phyloP scores from a whole-genome alignment of 1,284 basidiomycete genomes.

The Malassezia caprae region DNA sequence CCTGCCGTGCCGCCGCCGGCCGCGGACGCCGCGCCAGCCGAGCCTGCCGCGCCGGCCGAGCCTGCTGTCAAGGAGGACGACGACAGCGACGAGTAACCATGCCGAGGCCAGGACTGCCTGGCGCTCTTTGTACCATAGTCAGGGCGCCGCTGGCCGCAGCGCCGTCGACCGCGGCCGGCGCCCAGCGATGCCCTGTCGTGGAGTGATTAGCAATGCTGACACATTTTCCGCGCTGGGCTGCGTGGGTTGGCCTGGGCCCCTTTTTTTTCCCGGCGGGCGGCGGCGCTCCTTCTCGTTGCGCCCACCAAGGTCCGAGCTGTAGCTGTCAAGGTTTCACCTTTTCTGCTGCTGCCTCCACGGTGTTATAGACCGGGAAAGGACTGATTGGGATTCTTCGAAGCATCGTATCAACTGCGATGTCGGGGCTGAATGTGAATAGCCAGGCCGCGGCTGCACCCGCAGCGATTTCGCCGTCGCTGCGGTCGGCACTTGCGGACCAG shows the following conservation, averaged over 20 bases:
- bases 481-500: constrained; percentile 24
- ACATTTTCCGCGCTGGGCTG: not conserved
- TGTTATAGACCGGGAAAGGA: not conserved
- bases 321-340: not conserved
- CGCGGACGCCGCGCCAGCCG: not conserved
- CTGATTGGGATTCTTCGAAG: not conserved
- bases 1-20: not conserved
- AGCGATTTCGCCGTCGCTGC: constrained; percentile 25
- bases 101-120: not conserved
- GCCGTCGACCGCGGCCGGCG: not conserved
- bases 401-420: not conserved
- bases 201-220: not conserved
- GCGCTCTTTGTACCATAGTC: not conserved
- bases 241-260: not conserved
- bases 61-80: not conserved
- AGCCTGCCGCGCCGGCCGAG: not conserved
- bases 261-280: not conserved
- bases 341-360: not conserved
- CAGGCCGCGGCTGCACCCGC: constrained; percentile 11
- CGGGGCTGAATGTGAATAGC: not conserved
- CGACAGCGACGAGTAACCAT: not conserved
- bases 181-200: not conserved
- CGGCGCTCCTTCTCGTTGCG: not conserved
- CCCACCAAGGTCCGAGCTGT: not conserved
- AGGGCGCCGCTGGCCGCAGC: not conserved